Evolutionary conservation across 257 asterid species (phyloP).

Genomic region (Solanum chmielewskii): DNA sequence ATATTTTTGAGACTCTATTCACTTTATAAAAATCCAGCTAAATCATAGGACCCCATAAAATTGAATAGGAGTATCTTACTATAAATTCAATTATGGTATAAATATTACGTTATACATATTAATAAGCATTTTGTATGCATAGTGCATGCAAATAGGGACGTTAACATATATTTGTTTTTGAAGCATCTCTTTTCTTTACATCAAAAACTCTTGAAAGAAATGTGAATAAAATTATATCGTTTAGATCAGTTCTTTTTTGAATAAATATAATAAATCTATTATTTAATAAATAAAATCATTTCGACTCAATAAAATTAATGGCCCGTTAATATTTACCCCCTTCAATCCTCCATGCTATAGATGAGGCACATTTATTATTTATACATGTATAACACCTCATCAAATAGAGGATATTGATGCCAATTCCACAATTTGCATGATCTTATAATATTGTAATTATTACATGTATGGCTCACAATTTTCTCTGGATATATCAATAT

Average conservation of each 20-base stretch:
- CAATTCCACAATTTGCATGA: background rate
- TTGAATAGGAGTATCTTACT: too few species aligned
- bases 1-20: too few species aligned
- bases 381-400: background rate
- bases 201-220: too few species aligned
- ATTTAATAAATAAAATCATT: too few species aligned
- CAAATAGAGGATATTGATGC: background rate
- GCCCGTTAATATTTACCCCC: background rate
- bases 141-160: background rate
- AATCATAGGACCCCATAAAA: background rate
- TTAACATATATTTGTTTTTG: background rate
- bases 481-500: background rate
- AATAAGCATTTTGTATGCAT: too few species aligned
- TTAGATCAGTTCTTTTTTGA: too few species aligned
- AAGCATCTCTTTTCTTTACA: too few species aligned
- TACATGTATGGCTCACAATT: background rate
- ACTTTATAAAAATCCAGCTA: background rate
- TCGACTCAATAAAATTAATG: background rate
- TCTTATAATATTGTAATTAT: background rate
- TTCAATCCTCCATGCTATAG: background rate
- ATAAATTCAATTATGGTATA: background rate
- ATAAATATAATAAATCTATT: too few species aligned
- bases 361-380: background rate
- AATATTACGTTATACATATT: too few species aligned
- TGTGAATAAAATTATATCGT: too few species aligned